Percentiles rank a stretch among this genome's conserved stretches.
phyloP scores from a whole-genome alignment of 768 basidiomycete genomes.

The Tricholoma furcatifolium region DNA sequence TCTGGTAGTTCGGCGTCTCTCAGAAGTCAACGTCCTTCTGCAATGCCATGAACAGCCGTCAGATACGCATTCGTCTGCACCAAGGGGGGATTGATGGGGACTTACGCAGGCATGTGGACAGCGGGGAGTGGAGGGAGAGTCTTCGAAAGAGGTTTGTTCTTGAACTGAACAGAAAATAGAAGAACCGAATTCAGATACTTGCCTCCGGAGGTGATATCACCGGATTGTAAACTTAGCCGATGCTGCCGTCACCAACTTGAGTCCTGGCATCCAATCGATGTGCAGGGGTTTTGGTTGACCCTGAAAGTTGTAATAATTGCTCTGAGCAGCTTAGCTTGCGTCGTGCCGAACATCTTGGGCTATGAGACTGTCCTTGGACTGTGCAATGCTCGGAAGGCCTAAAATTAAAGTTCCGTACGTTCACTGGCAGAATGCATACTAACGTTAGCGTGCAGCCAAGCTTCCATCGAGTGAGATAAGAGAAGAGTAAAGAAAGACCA shows the following conservation, averaged over 20 bases:
- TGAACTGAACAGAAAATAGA: constrained; percentile 10
- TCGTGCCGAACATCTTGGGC: not conserved
- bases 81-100: not conserved
- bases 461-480: no score
- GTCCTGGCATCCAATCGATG: not conserved
- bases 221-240: constrained; percentile 6
- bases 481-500: no score
- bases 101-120: constrained; percentile 6
- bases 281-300: not conserved
- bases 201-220: constrained; percentile 11
- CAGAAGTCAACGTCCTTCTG: not conserved
- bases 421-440: no score
- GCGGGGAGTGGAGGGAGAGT: constrained; percentile 5
- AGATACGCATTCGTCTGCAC: not conserved
- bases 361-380: not conserved
- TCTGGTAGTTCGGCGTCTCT: not conserved
- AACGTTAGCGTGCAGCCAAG: no score
- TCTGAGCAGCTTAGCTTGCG: no score
- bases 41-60: not conserved
- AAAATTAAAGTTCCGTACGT: no score
- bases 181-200: constrained; percentile 1
- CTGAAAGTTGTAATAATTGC: not conserved
- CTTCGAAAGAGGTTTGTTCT: constrained; percentile 8
- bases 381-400: no score
- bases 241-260: constrained; percentile 4